phyloP scores from a whole-genome alignment of 108 stramenopile genomes.

The Nannochloropsis oceanica region DNA sequence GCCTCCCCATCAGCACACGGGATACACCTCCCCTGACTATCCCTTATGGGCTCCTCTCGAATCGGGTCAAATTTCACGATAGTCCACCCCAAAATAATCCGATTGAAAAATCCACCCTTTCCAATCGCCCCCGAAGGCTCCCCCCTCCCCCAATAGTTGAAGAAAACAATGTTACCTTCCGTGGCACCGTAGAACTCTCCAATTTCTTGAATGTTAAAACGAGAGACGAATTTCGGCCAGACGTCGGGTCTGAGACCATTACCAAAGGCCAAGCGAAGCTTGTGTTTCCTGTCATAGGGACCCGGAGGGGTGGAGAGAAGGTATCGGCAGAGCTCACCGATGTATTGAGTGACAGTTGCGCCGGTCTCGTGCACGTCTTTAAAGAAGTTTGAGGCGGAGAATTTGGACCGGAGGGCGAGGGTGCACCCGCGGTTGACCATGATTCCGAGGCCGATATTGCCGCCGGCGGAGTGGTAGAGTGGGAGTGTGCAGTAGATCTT shows the following conservation, averaged over 20 bases:
- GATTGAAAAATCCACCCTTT: constrained; percentile 1
- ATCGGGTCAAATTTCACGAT: constrained; percentile 22
- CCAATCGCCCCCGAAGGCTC: constrained; percentile 21
- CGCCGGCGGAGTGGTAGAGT: constrained; percentile 37
- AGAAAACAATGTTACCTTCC: constrained; percentile 29
- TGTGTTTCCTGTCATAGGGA: background rate
- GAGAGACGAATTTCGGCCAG: constrained; percentile 24
- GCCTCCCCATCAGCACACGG: constrained; percentile 4
- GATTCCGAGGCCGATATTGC: constrained; percentile 12
- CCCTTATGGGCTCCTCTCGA: constrained; percentile 12
- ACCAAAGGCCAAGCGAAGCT: constrained; percentile 28
- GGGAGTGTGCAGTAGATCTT: constrained; percentile 32
- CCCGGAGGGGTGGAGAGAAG: background rate
- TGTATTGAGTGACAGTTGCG: constrained; percentile 37
- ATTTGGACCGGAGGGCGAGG: constrained; percentile 27
- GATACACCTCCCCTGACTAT: constrained; percentile 13
- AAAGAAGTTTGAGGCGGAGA: constrained; percentile 16
- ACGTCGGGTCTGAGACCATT: constrained; percentile 40
- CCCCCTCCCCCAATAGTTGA: background rate
- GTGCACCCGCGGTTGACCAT: background rate
- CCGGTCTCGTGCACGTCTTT: constrained; percentile 6
- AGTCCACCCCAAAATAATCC: background rate
- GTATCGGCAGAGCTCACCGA: constrained; percentile 42
- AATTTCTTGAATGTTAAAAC: constrained; percentile 17
- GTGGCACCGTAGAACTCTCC: constrained; percentile 43